Evolutionary conservation across 2,329 filamentous ascomycete genomes (phyloP).

Genomic region (Aspergillus sp.): DNA sequence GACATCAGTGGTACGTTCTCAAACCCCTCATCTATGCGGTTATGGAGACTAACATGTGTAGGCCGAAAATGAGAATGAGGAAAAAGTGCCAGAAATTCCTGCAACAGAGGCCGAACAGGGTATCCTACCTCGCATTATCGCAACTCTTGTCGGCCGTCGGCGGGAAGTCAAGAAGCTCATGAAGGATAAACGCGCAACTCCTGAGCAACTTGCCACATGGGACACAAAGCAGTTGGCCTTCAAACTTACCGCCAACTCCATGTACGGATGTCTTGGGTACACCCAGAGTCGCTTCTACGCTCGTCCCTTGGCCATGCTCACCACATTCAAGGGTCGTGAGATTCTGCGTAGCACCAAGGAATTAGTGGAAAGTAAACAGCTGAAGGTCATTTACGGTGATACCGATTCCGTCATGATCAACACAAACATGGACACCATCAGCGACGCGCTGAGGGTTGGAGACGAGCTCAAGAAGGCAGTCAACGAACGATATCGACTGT

Average conservation of each 20-base stretch:
- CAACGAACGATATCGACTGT: slow-evolving; percentile 85
- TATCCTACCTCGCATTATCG: slow-evolving; percentile 85
- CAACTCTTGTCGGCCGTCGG: slow-evolving; percentile 83
- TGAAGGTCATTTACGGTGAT: slow-evolving; percentile 97
- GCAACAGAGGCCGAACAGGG: slow-evolving; percentile 70
- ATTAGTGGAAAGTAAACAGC: slow-evolving; percentile 82
- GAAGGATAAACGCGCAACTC: slow-evolving; percentile 86
- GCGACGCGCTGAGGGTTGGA: slow-evolving; percentile 86
- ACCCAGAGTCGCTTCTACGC: slow-evolving; percentile 97
- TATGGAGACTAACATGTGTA: slow-evolving; percentile 15
- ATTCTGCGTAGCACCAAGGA: slow-evolving; percentile 96
- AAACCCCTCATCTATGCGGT: not conserved
- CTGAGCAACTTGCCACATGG: slow-evolving; percentile 88
- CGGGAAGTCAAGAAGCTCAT: slow-evolving; percentile 93
- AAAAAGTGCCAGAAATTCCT: slow-evolving; percentile 85
- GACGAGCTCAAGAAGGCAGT: slow-evolving; percentile 93
- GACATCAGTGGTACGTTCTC: slow-evolving; percentile 60
- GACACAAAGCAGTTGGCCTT: slow-evolving; percentile 96
- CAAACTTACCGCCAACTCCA: slow-evolving; percentile 97
- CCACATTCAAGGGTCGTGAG: slow-evolving; percentile 95
- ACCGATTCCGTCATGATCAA: slow-evolving; percentile 99
- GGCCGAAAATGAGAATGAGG: slow-evolving; percentile 70
- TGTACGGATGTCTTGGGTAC: slow-evolving; percentile 98
- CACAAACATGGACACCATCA: slow-evolving; percentile 90
- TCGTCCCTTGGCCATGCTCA: slow-evolving; percentile 89